Percentiles rank a stretch among this genome's conserved stretches.
Evolutionary conservation across 164 flowering plant species (phyloP).

Genomic region (Echeveria elegans): DNA sequence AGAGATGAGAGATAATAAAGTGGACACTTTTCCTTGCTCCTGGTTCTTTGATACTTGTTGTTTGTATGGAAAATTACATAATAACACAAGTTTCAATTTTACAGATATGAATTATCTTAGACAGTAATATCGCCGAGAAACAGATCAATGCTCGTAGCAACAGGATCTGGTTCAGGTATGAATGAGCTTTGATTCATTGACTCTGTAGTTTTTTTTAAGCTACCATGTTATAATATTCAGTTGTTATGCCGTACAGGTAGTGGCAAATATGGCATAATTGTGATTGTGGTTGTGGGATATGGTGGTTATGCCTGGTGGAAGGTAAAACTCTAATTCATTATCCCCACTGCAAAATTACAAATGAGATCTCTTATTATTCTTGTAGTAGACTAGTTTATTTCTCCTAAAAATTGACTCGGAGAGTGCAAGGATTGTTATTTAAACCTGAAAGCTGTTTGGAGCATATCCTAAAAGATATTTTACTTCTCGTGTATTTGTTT

Average conservation of each 20-base stretch:
- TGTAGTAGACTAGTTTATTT: background rate
- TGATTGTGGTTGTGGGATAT: conserved; percentile 57
- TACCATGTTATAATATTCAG: background rate
- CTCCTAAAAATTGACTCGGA: too few species aligned
- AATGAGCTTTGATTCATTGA: background rate
- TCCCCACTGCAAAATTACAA: background rate
- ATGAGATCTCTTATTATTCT: background rate
- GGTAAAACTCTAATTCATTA: conserved; percentile 30
- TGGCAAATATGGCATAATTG: conserved; percentile 36
- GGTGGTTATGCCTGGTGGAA: conserved; percentile 97
- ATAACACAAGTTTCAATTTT: conserved; percentile 5
- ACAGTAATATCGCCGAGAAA: conserved; percentile 49
- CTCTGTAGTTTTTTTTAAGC: background rate
- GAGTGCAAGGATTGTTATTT: too few species aligned
- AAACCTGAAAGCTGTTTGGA: background rate
- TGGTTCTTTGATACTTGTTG: background rate
- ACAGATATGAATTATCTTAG: conserved; percentile 65
- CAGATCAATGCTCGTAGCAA: conserved; percentile 52
- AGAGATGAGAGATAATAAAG: background rate
- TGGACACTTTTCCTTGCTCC: background rate
- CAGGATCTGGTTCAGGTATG: conserved; percentile 48
- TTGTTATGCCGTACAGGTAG: conserved; percentile 39
- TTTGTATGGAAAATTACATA: background rate
- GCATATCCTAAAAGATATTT: background rate
- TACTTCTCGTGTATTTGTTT: background rate